A percentile compares a stretch with the other conserved stretches of the same genome.
Conservation (phyloP, 371 early-diverging fungal species). For the Lichtheimia corymbifera region DNA sequence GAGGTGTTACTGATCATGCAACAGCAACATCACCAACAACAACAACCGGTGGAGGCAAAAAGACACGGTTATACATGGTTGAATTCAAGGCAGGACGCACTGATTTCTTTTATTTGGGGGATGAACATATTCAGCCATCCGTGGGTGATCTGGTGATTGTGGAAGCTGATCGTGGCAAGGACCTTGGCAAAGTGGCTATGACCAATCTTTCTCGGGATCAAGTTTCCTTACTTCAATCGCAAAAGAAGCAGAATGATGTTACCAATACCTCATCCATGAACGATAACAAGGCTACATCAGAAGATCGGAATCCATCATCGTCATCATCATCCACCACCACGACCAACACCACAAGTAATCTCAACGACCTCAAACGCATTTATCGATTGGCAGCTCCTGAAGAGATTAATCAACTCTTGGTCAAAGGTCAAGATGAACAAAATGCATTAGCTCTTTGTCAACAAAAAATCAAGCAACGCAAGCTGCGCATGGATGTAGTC, state of each 20-base stretch:
- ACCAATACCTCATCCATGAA: conserved; percentile 12
- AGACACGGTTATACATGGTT: conserved; percentile 69
- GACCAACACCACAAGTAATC: conserved; percentile 11
- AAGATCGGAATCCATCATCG: not conserved
- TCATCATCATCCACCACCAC: not conserved
- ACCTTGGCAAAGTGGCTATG: conserved; percentile 84
- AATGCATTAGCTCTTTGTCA: conserved; percentile 87
- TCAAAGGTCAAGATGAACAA: conserved; percentile 86
- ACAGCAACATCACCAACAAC: conserved; percentile 8
- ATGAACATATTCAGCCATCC: conserved; percentile 19
- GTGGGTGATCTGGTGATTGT: conserved; percentile 87
- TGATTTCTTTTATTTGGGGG: conserved; percentile 72
- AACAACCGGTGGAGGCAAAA: not conserved
- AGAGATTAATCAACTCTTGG: conserved; percentile 72
- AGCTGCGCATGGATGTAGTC: conserved; percentile 91
- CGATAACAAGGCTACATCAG: conserved; percentile 5
- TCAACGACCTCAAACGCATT: conserved; percentile 83
- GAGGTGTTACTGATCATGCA: not conserved
- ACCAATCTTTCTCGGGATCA: conserved; percentile 59
- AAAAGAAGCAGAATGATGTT: conserved; percentile 4
- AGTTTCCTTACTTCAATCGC: conserved; percentile 31
- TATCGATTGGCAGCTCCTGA: conserved; percentile 78
- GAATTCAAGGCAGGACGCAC: conserved; percentile 88
- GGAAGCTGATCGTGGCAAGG: conserved; percentile 96
- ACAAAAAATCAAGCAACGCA: conserved; percentile 81